phyloP scores from a whole-genome alignment of 768 basidiomycete genomes.

The Xerocomellus chrysenteron region DNA sequence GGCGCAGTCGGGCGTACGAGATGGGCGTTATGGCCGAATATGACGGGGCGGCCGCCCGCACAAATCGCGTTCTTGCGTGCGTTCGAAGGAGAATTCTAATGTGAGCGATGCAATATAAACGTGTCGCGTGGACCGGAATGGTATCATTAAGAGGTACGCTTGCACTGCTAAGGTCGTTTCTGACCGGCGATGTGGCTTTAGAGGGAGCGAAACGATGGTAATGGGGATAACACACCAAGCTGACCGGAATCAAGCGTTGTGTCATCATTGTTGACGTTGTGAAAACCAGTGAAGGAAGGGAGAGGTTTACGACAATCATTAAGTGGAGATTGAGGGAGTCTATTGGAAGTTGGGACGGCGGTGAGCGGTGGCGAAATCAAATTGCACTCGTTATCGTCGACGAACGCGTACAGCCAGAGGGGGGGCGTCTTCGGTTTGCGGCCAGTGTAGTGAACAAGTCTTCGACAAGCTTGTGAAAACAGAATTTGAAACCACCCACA shows the following conservation, averaged over 20 bases:
- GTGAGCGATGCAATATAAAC: background rate
- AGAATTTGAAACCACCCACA: slow-evolving; percentile 11
- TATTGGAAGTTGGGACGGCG: background rate
- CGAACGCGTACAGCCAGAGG: background rate
- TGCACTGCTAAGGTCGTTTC: background rate
- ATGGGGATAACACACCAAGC: background rate
- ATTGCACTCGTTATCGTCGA: slow-evolving; percentile 5
- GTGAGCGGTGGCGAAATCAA: slow-evolving; percentile 8
- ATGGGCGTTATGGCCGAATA: slow-evolving; percentile 19
- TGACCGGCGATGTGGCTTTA: slow-evolving; percentile 16
- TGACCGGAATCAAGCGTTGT: slow-evolving; percentile 5
- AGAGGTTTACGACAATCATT: slow-evolving; percentile 21
- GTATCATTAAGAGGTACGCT: background rate
- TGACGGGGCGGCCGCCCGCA: slow-evolving; percentile 6
- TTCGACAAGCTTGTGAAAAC: background rate
- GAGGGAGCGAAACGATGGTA: slow-evolving; percentile 6
- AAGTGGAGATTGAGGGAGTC: slow-evolving; percentile 17
- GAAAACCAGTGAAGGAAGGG: slow-evolving; percentile 8
- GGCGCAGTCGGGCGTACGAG: slow-evolving; percentile 11
- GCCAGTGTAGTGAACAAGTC: background rate
- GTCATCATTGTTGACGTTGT: slow-evolving; percentile 13
- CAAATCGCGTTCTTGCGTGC: slow-evolving; percentile 3
- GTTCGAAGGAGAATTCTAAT: slow-evolving; percentile 2
- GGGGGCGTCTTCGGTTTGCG: background rate
- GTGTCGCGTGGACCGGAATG: slow-evolving; percentile 11